Evolutionary conservation across 768 basidiomycete genomes (phyloP).

Genomic region (Amylocystis lapponica): DNA sequence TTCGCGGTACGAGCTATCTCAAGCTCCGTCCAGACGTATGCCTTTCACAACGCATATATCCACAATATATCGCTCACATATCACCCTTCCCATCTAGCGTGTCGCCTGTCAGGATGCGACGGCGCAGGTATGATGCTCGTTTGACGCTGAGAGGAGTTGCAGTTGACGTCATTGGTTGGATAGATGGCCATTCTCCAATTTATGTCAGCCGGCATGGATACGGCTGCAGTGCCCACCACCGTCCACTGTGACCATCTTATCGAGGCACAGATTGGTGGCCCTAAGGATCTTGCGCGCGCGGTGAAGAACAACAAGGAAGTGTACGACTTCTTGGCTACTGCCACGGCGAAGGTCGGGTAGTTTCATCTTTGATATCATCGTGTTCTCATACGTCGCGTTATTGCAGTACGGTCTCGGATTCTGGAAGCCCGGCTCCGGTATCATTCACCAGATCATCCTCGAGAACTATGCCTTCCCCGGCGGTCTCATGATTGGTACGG

Average conservation of each 20-base stretch:
- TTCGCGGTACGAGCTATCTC: conserved; percentile 90
- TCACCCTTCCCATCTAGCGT: conserved; percentile 42
- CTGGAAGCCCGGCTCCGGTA: conserved; percentile 99
- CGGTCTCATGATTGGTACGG: conserved; percentile 99
- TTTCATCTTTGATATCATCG: neutral
- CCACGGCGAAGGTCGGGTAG: conserved; percentile 73
- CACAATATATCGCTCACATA: neutral
- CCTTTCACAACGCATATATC: conserved; percentile 17
- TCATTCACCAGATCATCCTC: conserved; percentile 98
- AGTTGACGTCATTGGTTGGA: conserved; percentile 26
- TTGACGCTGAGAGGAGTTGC: neutral
- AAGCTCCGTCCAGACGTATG: conserved; percentile 96
- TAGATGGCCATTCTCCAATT: conserved; percentile 99
- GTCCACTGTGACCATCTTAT: conserved; percentile 99
- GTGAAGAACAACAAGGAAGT: conserved; percentile 96
- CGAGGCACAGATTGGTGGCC: conserved; percentile 93
- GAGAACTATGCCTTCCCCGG: conserved; percentile 99
- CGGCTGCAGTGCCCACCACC: conserved; percentile 94
- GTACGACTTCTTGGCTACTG: conserved; percentile 97
- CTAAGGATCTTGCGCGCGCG: conserved; percentile 89
- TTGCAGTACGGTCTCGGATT: conserved; percentile 93
- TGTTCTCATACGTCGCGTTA: conserved; percentile 1
- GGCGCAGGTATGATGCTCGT: conserved; percentile 53
- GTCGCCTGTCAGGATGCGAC: conserved; percentile 91
- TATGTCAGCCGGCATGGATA: conserved; percentile 99